phyloP scores from a whole-genome alignment of 2,329 filamentous ascomycete species.

The Exophiala bonariae region DNA sequence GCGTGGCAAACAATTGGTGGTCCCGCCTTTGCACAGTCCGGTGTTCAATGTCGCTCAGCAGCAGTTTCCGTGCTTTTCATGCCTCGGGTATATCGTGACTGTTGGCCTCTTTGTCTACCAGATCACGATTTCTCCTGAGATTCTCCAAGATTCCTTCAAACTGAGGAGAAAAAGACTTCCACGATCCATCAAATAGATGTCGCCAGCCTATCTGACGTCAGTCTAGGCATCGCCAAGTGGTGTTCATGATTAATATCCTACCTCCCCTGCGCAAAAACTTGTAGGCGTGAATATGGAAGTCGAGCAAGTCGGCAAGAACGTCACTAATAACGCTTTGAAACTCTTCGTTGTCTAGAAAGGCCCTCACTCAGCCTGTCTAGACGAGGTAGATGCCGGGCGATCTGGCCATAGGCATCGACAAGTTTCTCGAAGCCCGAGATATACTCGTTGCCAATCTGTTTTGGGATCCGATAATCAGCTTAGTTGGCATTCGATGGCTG shows the following conservation, averaged over 20 bases:
- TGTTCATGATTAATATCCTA: too few relatives aligned
- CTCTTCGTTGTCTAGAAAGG: conserved; percentile 33
- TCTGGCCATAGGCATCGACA: conserved; percentile 41
- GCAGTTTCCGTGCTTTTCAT: conserved; percentile 21
- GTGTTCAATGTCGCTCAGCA: conserved; percentile 9
- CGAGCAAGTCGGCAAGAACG: conserved; percentile 51
- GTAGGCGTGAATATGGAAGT: conserved; percentile 51
- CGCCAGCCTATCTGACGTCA: conserved; percentile 34
- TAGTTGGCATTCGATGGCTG: too few relatives aligned
- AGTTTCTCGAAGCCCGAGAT: conserved; percentile 44
- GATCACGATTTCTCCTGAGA: not conserved
- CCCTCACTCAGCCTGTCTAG: conserved; percentile 37
- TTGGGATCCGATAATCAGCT: not conserved
- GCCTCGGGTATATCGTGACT: conserved; percentile 25
- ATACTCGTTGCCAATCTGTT: conserved; percentile 30
- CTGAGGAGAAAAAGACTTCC: conserved; percentile 25
- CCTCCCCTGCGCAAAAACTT: conserved; percentile 40
- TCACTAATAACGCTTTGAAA: conserved; percentile 45
- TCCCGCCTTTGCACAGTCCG: conserved; percentile 1
- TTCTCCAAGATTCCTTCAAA: not conserved
- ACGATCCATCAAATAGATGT: conserved; percentile 31
- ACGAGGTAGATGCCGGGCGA: conserved; percentile 40
- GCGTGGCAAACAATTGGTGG: conserved; percentile 9
- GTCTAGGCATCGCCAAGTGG: not conserved
- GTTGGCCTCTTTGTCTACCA: conserved; percentile 32